phyloP scores from a whole-genome alignment of 495 filamentous ascomycete species.

The Podospora pseudopauciseta region DNA sequence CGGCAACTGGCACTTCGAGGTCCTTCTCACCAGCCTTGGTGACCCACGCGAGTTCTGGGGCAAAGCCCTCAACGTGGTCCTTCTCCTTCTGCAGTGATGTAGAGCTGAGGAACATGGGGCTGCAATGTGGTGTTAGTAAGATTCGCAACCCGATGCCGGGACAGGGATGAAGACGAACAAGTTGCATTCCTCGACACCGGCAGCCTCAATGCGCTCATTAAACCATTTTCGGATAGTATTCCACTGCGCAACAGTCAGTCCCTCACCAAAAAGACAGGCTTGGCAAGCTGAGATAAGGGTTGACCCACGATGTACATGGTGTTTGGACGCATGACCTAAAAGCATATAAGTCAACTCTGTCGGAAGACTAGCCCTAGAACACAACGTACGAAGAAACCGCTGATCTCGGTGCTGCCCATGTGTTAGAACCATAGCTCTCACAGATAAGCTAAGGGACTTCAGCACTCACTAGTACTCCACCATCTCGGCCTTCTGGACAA shows the following conservation, averaged over 20 bases:
- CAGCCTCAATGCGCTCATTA: slow-evolving; percentile 74
- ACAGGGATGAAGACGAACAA: slow-evolving; percentile 42
- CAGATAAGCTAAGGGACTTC: background rate
- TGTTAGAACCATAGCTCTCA: background rate
- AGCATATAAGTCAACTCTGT: slow-evolving; percentile 64
- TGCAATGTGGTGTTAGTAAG: background rate
- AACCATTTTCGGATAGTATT: slow-evolving; percentile 89
- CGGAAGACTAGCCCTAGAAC: background rate
- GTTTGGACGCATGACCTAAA: slow-evolving; percentile 78
- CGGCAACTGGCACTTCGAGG: slow-evolving; percentile 90
- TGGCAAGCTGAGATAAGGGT: background rate
- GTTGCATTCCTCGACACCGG: slow-evolving; percentile 91
- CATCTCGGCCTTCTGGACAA: slow-evolving; percentile 91
- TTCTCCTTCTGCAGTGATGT: slow-evolving; percentile 92
- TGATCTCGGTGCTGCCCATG: background rate
- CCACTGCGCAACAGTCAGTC: slow-evolving; percentile 83
- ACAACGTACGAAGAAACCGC: background rate
- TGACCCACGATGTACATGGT: background rate
- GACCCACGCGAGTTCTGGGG: slow-evolving; percentile 97
- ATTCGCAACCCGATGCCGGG: background rate
- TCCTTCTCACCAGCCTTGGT: slow-evolving; percentile 89
- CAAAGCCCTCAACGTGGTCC: slow-evolving; percentile 95
- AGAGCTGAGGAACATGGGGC: slow-evolving; percentile 83
- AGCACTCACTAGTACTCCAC: slow-evolving; percentile 54
- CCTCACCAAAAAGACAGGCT: background rate